Evolutionary conservation across 192 early-diverging fungal genomes (phyloP).

Genomic region (Coemansia sp.): DNA sequence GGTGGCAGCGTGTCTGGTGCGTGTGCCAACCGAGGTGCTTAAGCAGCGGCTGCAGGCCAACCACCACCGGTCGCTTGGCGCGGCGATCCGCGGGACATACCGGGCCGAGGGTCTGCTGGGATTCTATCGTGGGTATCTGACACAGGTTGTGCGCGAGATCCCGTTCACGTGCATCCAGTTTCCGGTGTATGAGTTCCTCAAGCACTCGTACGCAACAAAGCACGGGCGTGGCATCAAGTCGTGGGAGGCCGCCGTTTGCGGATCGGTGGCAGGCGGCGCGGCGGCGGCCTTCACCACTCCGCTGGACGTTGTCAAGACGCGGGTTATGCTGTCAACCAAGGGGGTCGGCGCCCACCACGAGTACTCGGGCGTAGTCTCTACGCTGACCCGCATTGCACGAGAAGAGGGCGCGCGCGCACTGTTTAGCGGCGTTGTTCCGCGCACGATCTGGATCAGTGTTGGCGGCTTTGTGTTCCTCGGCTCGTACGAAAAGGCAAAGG

Average conservation of each 20-base stretch:
- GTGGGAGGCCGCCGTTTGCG: constrained; percentile 84
- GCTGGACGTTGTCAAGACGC: constrained; percentile 93
- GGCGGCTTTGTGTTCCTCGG: constrained; percentile 96
- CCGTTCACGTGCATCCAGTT: constrained; percentile 98
- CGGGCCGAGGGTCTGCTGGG: constrained; percentile 73
- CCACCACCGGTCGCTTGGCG: constrained; percentile 63
- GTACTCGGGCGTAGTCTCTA: constrained; percentile 69
- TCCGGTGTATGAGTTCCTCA: constrained; percentile 90
- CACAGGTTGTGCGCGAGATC: constrained; percentile 93
- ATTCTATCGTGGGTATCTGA: constrained; percentile 90
- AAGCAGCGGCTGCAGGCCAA: constrained; percentile 95
- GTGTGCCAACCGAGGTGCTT: constrained; percentile 94
- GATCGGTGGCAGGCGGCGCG: constrained; percentile 83
- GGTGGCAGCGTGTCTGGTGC: constrained; percentile 86
- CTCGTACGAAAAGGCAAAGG: constrained; percentile 82
- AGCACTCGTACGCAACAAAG: constrained; percentile 58
- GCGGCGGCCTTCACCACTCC: constrained; percentile 93
- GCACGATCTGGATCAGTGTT: constrained; percentile 93
- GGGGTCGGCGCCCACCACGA: constrained; percentile 39
- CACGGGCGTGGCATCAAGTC: constrained; percentile 61
- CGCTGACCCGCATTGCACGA: constrained; percentile 69
- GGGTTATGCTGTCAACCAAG: constrained; percentile 87
- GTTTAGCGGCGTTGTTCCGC: constrained; percentile 89
- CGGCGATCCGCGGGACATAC: constrained; percentile 67
- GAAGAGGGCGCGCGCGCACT: constrained; percentile 79